Conservation (phyloP, 495 filamentous ascomycete species). For the Umbilicaria muhlenbergii region DNA sequence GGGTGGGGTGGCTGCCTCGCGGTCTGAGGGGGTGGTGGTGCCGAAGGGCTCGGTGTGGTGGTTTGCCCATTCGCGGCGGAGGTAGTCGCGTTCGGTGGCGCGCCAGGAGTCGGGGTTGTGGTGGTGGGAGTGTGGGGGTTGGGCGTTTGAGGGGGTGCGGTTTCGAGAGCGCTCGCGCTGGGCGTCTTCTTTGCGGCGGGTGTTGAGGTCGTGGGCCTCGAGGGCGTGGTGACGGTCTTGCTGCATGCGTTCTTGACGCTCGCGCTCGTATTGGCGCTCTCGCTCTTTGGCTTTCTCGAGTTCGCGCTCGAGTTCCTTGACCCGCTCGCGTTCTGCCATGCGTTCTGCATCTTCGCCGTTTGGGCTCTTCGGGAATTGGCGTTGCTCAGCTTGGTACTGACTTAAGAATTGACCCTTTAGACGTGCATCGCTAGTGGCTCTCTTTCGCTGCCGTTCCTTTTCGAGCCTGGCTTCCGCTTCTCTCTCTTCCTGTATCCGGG, state of each 20-base stretch:
- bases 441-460: slow-evolving; percentile 46
- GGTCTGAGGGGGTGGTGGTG: slow-evolving; percentile 23
- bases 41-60: slow-evolving; percentile 23
- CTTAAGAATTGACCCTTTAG: slow-evolving; percentile 75
- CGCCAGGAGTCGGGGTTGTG: slow-evolving; percentile 54
- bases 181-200: slow-evolving; percentile 16
- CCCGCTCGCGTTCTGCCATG: slow-evolving; percentile 42
- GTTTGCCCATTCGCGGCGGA: slow-evolving; percentile 52
- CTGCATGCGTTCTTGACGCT: slow-evolving; percentile 47
- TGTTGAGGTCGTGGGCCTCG: slow-evolving; percentile 14
- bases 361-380: slow-evolving; percentile 4
- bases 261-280: slow-evolving; percentile 69
- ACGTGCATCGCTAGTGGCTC: slow-evolving; percentile 43
- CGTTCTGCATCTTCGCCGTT: slow-evolving; percentile 12
- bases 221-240: slow-evolving; percentile 13
- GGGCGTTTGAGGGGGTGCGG: slow-evolving; percentile 11
- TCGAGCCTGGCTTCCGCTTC: slow-evolving; percentile 51
- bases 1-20: slow-evolving; percentile 27
- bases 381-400: slow-evolving; percentile 55
- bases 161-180: slow-evolving; percentile 22
- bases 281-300: slow-evolving; percentile 73
- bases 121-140: slow-evolving; percentile 30
- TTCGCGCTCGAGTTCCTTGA: slow-evolving; percentile 73
- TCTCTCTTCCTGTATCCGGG: slow-evolving; percentile 54
- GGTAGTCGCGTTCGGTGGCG: slow-evolving; percentile 58